A percentile compares a stretch with the other conserved stretches of the same genome.
phyloP scores from a whole-genome alignment of 805 yeast species.

The Pichia ethanolica region DNA sequence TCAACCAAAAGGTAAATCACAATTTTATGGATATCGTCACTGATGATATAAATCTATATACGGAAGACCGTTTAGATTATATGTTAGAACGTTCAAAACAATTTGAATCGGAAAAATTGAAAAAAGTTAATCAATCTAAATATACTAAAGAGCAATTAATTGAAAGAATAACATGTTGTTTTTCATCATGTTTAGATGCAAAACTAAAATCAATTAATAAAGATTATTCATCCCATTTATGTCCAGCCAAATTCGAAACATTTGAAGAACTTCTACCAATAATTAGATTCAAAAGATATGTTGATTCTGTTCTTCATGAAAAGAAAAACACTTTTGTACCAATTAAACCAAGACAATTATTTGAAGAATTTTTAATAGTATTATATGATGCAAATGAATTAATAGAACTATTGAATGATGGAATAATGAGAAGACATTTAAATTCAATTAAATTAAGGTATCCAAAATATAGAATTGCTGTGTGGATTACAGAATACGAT shows the following conservation, averaged over 20 bases:
- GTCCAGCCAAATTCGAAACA: conserved; percentile 9
- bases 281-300: conserved; percentile 45
- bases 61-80: conserved; percentile 14
- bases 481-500: conserved; percentile 45
- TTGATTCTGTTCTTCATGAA: conserved; percentile 41
- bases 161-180: conserved; percentile 35
- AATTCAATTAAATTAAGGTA: conserved; percentile 18
- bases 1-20: not conserved
- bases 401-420: conserved; percentile 26
- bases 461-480: conserved; percentile 28
- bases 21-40: conserved; percentile 2
- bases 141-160: conserved; percentile 45
- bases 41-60: conserved; percentile 4
- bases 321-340: conserved; percentile 50
- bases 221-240: not conserved
- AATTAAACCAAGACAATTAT: conserved; percentile 29
- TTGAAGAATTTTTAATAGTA: conserved; percentile 39
- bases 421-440: conserved; percentile 21
- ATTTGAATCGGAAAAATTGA: conserved; percentile 14
- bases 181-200: conserved; percentile 2
- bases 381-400: conserved; percentile 42
- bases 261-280: conserved; percentile 31
- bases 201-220: not conserved
- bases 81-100: conserved; percentile 17
- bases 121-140: conserved; percentile 29